These are phyloP conservation scores for Leishmania tropica DNA, from an alignment of 208 protist species.

Conservation along the genomic window DNA sequence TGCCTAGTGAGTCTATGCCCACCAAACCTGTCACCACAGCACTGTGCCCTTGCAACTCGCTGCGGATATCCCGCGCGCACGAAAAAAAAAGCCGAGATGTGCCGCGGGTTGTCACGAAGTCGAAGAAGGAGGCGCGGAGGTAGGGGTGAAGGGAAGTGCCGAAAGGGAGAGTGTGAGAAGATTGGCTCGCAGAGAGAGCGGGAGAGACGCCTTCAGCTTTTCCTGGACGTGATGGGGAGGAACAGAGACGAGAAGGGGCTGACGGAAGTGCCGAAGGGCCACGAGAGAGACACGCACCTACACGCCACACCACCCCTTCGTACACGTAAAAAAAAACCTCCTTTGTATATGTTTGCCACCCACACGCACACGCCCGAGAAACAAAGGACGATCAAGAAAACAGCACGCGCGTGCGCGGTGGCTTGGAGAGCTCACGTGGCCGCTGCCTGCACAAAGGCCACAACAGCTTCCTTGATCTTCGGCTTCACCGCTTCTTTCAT, in stretches of 20 bases:
- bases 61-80: not conserved
- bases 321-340: not conserved
- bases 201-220: not conserved
- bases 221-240: no score
- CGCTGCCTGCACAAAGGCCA: conserved; percentile 1
- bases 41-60: not conserved
- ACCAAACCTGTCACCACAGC: not conserved
- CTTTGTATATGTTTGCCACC: not conserved
- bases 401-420: not conserved
- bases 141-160: not conserved
- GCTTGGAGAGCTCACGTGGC: not conserved
- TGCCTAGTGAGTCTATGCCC: not conserved
- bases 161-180: no score
- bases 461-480: conserved; percentile 42
- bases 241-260: no score
- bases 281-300: not conserved
- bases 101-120: not conserved
- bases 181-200: not conserved
- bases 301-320: not conserved
- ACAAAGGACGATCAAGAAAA: not conserved
- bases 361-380: not conserved
- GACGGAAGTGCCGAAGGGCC: no score
- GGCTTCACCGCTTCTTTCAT: conserved; percentile 30
- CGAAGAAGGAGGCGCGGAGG: not conserved
- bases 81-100: not conserved